A percentile compares a stretch with the other conserved stretches of the same genome.
Conservation (phyloP, 2,329 filamentous ascomycete species). For the Exophiala aquamarina region DNA sequence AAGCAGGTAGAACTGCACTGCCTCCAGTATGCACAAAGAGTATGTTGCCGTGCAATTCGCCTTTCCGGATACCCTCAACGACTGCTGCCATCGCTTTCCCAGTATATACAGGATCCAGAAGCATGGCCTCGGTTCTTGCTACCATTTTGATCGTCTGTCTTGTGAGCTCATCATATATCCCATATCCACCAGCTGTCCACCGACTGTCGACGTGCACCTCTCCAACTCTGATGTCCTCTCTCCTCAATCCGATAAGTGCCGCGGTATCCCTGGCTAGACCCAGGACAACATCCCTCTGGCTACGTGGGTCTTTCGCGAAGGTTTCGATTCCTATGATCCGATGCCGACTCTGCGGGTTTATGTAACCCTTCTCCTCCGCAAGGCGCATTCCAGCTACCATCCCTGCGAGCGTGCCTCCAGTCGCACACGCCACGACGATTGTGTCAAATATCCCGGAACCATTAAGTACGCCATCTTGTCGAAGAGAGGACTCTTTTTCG, state of each 20-base stretch:
- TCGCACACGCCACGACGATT: constrained; percentile 38
- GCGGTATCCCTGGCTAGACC: constrained; percentile 28
- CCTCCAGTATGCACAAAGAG: too few relatives aligned
- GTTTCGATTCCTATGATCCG: constrained; percentile 34
- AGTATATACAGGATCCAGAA: constrained; percentile 39
- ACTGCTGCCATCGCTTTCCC: constrained; percentile 30
- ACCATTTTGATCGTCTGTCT: constrained; percentile 28
- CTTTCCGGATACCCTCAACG: too few relatives aligned
- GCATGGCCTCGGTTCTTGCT: constrained; percentile 32
- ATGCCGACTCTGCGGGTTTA: constrained; percentile 11
- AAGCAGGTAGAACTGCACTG: too few relatives aligned
- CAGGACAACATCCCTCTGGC: constrained; percentile 34
- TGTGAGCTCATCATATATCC: constrained; percentile 32
- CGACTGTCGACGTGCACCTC: constrained; percentile 36
- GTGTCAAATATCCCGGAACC: constrained; percentile 33
- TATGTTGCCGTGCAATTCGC: too few relatives aligned
- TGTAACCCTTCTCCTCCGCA: constrained; percentile 27
- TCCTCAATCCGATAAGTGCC: constrained; percentile 33
- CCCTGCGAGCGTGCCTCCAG: constrained; percentile 37
- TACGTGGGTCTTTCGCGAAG: constrained; percentile 30
- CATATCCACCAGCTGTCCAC: constrained; percentile 35
- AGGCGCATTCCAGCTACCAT: constrained; percentile 37
- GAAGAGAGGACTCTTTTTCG: constrained; percentile 4
- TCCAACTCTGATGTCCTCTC: constrained; percentile 30
- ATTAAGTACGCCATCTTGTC: not conserved